Percentiles rank a stretch among this genome's conserved stretches.
Evolutionary conservation across 192 early-diverging fungal genomes (phyloP).

Genomic region (Backusella westeae): DNA sequence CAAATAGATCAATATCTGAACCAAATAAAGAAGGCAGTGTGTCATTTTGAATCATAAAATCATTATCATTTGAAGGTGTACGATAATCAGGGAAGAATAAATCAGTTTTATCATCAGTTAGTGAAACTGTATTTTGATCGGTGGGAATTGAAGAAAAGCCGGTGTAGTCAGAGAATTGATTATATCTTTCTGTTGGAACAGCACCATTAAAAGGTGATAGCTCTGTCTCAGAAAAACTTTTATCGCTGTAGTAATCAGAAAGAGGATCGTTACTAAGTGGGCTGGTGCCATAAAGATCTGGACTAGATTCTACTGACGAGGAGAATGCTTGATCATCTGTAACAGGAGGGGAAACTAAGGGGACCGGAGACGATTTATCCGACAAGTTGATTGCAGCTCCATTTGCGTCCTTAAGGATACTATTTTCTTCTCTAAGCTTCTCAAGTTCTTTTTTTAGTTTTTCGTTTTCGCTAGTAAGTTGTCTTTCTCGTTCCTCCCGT

Average conservation of each 20-base stretch:
- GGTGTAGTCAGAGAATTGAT: neutral
- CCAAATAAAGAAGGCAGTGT: slow-evolving; percentile 1
- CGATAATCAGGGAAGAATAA: slow-evolving; percentile 4
- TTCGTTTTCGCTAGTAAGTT: slow-evolving; percentile 38
- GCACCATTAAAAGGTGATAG: neutral
- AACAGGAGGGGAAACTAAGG: neutral
- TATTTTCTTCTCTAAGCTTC: slow-evolving; percentile 49
- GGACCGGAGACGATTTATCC: neutral
- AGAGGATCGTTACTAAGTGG: slow-evolving; percentile 5
- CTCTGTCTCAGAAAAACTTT: neutral
- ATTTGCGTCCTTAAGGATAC: slow-evolving; percentile 38
- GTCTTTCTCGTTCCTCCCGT: slow-evolving; percentile 59
- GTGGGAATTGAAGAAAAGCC: neutral
- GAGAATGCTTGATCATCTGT: slow-evolving; percentile 6
- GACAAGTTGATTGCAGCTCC: neutral
- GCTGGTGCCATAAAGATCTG: neutral
- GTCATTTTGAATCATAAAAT: slow-evolving; percentile 6
- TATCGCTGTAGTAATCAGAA: neutral
- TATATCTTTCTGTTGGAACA: neutral
- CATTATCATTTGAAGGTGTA: neutral
- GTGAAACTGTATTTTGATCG: neutral
- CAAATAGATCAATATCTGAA: slow-evolving; percentile 2
- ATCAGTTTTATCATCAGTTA: neutral
- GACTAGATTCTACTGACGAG: neutral
- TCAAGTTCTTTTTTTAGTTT: slow-evolving; percentile 50